Evolutionary conservation across 768 basidiomycete species (phyloP), one percentile per base, ranked within the genome.

Genomic region (Russula sp.): DNA sequence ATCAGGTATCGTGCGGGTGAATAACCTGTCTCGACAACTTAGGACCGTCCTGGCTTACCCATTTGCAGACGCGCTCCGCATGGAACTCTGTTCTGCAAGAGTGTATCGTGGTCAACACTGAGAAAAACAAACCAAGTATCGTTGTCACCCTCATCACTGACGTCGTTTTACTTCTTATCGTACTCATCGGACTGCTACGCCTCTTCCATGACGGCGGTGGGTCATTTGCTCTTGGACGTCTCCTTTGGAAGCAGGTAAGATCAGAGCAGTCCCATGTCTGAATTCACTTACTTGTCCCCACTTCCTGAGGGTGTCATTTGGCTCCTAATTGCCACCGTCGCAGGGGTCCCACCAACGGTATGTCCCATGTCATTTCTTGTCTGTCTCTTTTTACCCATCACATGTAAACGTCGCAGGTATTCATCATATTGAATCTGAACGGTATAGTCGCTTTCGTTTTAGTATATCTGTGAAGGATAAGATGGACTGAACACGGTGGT

Each of bases 241-340:
- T 53, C 10, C 52, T 53, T 30, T 53, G 52, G 52, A 53, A 53
- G n/a, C 52, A 53, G 32, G 52, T 53, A n/a, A n/a, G 52, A 53
- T 34, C 28, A 5, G 3, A 8, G 20, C 8, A 1, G 8, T n/a
- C 18, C n/a, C n/a, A 6, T 10, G 18, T 34, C 20, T 20, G 2
- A 20, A 53, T 34, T 32, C 18, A 34, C 32, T 34, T 0, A 34
- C 32, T 32, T 53, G 9, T 53, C 14, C 20, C 11, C 32, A 11
- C 10, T 34, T 36, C 10, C 11, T 22, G 7, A 53, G 52, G 52
- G 52, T 34, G 32, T 53, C 32, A 11, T 53, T 22, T 53, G 52
- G 52, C 30, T 53, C 32, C 18, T 53, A n/a, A 28, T 53, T 36
- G 52, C 52, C 20, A 53, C 52, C 1, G 9, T 53, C 11, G 52